Evolutionary conservation across 78 protist genomes (phyloP).

Genomic region (Planoprotostelium fungivorum): DNA sequence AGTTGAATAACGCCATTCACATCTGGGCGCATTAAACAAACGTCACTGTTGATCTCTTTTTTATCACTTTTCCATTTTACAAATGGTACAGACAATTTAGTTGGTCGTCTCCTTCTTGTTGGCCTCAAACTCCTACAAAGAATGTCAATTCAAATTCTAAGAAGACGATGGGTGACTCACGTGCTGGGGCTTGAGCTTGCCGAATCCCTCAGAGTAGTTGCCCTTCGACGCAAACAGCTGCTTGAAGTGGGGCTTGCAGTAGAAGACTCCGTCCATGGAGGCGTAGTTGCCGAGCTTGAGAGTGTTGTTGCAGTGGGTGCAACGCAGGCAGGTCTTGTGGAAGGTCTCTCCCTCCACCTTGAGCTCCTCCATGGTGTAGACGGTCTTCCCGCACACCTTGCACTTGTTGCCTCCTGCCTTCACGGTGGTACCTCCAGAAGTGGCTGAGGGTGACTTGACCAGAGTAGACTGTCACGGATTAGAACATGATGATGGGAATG

Average conservation of each 20-base stretch:
- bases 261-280: slow-evolving; percentile 56
- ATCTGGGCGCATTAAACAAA: slow-evolving; percentile 16
- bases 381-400: slow-evolving; percentile 37
- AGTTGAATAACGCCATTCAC: slow-evolving; percentile 46
- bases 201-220: slow-evolving; percentile 71
- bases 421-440: too few relatives aligned
- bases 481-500: too few relatives aligned
- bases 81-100: too few relatives aligned
- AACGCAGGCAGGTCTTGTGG: slow-evolving; percentile 69
- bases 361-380: slow-evolving; percentile 40
- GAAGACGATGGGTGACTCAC: background rate
- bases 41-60: too few relatives aligned
- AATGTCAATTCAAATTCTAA: background rate
- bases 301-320: slow-evolving; percentile 61
- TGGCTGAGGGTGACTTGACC: background rate
- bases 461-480: too few relatives aligned
- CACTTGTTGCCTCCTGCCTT: slow-evolving; percentile 29
- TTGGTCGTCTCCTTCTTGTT: background rate
- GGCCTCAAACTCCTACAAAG: background rate
- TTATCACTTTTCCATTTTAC: too few relatives aligned
- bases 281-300: slow-evolving; percentile 60
- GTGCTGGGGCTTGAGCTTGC: slow-evolving; percentile 26
- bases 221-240: slow-evolving; percentile 68
- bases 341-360: slow-evolving; percentile 25
- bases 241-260: slow-evolving; percentile 65